Conservation (phyloP, 2,329 filamentous ascomycete genomes). For the Colletotrichum echinochloae region DNA sequence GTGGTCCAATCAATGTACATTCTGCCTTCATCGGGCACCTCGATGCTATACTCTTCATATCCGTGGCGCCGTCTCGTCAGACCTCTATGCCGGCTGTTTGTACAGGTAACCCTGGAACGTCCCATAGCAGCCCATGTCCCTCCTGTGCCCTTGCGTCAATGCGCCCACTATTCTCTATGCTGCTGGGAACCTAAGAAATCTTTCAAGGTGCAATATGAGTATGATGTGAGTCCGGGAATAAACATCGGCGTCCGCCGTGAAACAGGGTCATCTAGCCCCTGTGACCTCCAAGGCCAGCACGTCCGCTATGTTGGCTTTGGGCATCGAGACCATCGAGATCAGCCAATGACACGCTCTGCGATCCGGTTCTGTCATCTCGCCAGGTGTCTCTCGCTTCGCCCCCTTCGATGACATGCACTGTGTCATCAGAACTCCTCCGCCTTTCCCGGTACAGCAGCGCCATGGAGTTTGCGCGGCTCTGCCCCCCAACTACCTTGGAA, state of each 20-base stretch:
- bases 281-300: conserved; percentile 36
- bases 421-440: conserved; percentile 46
- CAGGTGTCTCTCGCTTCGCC: conserved; percentile 40
- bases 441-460: conserved; percentile 4
- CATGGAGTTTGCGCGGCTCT: conserved; percentile 5
- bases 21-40: background rate
- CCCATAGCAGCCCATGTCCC: background rate
- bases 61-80: too few relatives aligned
- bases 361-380: conserved; percentile 43
- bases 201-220: background rate
- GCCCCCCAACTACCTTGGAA: background rate
- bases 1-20: background rate
- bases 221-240: background rate
- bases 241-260: background rate
- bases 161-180: background rate
- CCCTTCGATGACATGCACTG: conserved; percentile 53
- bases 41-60: background rate
- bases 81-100: background rate
- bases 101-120: background rate
- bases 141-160: background rate
- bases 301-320: conserved; percentile 42
- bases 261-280: conserved; percentile 4
- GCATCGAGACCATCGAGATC: conserved; percentile 44
- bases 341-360: conserved; percentile 44
- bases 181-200: background rate